phyloP scores from a whole-genome alignment of 1,284 basidiomycete species.

The Leccinum fallax region DNA sequence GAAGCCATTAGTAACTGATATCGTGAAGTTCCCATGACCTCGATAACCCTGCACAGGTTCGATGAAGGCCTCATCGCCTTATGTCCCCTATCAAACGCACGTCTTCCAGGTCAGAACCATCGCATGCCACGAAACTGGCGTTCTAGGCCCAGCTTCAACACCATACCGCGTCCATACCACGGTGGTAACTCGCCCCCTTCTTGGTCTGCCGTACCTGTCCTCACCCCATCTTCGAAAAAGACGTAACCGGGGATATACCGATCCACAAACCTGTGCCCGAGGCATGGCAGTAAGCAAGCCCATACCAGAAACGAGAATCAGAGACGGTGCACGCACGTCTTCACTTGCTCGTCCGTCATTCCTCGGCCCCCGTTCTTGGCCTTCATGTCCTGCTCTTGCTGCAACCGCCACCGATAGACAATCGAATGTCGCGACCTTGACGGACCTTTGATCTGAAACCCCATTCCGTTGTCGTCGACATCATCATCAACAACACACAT shows the following conservation, averaged over 20 bases:
- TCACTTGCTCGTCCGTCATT: constrained; percentile 83
- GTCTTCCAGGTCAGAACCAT: constrained; percentile 19
- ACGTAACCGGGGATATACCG: constrained; percentile 87
- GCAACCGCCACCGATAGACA: constrained; percentile 78
- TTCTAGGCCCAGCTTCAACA: constrained; percentile 28
- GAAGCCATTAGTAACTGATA: constrained; percentile 1
- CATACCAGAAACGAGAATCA: constrained; percentile 1
- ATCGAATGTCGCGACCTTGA: constrained; percentile 52
- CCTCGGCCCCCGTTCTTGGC: constrained; percentile 77
- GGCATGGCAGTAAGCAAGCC: constrained; percentile 3
- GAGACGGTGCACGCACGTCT: constrained; percentile 48
- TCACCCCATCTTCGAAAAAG: constrained; percentile 50
- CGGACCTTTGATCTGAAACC: constrained; percentile 51
- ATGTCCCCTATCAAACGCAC: background rate
- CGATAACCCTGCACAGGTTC: constrained; percentile 8
- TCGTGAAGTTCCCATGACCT: background rate
- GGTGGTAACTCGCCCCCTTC: constrained; percentile 25
- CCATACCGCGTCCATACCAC: constrained; percentile 29
- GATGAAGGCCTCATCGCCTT: constrained; percentile 1
- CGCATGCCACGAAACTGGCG: constrained; percentile 24
- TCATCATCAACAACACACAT: background rate
- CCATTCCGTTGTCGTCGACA: background rate
- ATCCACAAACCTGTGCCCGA: constrained; percentile 63
- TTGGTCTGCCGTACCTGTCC: constrained; percentile 25
- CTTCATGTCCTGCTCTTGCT: constrained; percentile 91